Evolutionary conservation across 768 basidiomycete genomes (phyloP).

Genomic region (Crepidotus variabilis): DNA sequence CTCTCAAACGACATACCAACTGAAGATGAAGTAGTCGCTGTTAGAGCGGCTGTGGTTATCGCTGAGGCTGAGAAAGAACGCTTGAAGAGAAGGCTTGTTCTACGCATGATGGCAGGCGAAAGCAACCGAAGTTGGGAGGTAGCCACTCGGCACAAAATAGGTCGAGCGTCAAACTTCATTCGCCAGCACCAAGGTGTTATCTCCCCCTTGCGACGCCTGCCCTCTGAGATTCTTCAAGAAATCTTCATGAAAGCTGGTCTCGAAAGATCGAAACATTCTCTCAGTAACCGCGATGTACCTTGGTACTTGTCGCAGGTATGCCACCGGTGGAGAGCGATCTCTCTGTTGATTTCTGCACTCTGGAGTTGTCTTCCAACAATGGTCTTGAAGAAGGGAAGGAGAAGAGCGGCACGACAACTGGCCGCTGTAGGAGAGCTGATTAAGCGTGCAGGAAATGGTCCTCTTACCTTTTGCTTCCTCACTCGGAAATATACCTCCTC

Average conservation of each 20-base stretch:
- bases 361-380: conserved; percentile 18
- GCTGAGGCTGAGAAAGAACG: conserved; percentile 6
- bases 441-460: conserved; percentile 12
- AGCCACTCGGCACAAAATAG: conserved; percentile 14
- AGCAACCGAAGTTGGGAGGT: conserved; percentile 11
- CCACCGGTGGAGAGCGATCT: conserved; percentile 14
- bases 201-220: conserved; percentile 19
- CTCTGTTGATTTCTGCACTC: conserved; percentile 13
- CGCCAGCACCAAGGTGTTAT: conserved; percentile 14
- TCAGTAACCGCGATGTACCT: conserved; percentile 12
- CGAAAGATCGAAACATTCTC: not conserved
- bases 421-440: conserved; percentile 11
- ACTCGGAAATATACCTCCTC: conserved; percentile 7
- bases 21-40: conserved; percentile 11
- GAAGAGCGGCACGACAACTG: conserved; percentile 4
- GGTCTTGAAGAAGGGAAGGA: conserved; percentile 5
- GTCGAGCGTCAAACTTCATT: conserved; percentile 13
- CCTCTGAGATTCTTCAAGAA: conserved; percentile 19
- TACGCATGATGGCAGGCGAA: conserved; percentile 1
- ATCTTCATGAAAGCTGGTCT: conserved; percentile 15
- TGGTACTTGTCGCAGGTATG: conserved; percentile 19
- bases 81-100: conserved; percentile 5
- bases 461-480: conserved; percentile 15
- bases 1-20: conserved; percentile 16
- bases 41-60: conserved; percentile 11